phyloP scores from a whole-genome alignment of 331 rosid species.

The Quercus lobata region DNA sequence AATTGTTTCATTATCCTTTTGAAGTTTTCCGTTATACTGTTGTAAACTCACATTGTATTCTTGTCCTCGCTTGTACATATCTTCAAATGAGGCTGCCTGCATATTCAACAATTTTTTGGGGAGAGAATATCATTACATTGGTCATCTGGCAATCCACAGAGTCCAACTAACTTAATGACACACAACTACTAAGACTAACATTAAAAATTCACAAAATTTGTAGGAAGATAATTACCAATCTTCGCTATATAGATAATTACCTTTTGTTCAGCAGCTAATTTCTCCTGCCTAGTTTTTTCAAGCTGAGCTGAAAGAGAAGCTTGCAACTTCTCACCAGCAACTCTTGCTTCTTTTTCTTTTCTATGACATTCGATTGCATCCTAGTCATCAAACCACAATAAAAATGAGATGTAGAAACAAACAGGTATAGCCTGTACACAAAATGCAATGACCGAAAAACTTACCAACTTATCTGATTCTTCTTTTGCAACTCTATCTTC shows the following conservation, averaged over 20 bases:
- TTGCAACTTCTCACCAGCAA: constrained; percentile 43
- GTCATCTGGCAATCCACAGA: neutral
- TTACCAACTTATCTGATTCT: constrained; percentile 72
- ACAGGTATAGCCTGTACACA: neutral
- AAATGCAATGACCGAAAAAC: constrained; percentile 14
- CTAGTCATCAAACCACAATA: constrained; percentile 27
- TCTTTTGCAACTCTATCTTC: constrained; percentile 59
- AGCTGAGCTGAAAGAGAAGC: constrained; percentile 45
- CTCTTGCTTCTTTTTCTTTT: constrained; percentile 61
- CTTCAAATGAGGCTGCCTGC: constrained; percentile 73
- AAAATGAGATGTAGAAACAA: neutral
- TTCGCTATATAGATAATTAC: constrained; percentile 14
- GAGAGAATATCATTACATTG: neutral
- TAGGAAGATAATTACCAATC: neutral
- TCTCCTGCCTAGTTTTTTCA: constrained; percentile 40
- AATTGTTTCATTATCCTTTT: constrained; percentile 49
- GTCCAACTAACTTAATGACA: neutral
- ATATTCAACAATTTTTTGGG: constrained; percentile 15
- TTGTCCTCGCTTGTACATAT: constrained; percentile 71
- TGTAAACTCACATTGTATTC: constrained; percentile 88
- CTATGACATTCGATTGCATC: constrained; percentile 49
- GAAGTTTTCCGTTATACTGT: constrained; percentile 79
- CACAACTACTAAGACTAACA: neutral
- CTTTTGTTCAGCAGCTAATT: constrained; percentile 48
- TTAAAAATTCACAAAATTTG: neutral